Evolutionary conservation across 2,329 filamentous ascomycete genomes (phyloP).

Genomic region (Pochonia chlamydosporia): DNA sequence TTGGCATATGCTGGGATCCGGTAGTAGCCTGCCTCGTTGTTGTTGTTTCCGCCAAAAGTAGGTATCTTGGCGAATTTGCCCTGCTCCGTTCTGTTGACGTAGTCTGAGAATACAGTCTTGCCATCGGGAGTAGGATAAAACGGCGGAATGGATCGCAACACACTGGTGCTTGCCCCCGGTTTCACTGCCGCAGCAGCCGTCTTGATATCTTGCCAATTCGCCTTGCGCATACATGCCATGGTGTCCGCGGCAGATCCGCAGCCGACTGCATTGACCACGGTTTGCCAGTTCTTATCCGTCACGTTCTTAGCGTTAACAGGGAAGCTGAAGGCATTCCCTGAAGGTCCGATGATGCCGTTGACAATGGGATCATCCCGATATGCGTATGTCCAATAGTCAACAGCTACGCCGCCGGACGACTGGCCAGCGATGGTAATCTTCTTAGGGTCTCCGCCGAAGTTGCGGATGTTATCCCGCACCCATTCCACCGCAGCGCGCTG

Average conservation of each 20-base stretch:
- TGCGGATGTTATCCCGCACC: conserved; percentile 24
- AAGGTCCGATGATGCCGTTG: conserved; percentile 38
- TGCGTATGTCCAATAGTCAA: conserved; percentile 44
- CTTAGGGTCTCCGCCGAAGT: conserved; percentile 21
- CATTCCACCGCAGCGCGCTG: conserved; percentile 25
- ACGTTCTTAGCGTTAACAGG: conserved; percentile 28
- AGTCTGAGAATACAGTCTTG: conserved; percentile 35
- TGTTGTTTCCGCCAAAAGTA: conserved; percentile 34
- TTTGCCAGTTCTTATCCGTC: conserved; percentile 35
- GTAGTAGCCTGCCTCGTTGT: conserved; percentile 44
- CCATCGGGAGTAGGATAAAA: conserved; percentile 38
- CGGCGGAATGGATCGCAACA: conserved; percentile 28
- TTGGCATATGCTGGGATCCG: conserved; percentile 34
- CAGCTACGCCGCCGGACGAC: conserved; percentile 28
- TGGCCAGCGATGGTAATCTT: conserved; percentile 29
- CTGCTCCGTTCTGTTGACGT: conserved; percentile 22
- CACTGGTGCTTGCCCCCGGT: conserved; percentile 24
- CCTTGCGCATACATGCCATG: conserved; percentile 32
- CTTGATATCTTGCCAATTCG: conserved; percentile 28
- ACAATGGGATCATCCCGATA: conserved; percentile 43
- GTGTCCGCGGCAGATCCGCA: conserved; percentile 25
- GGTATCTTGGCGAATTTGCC: conserved; percentile 35
- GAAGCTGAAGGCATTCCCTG: conserved; percentile 41
- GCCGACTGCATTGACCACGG: conserved; percentile 31
- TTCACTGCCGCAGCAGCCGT: conserved; percentile 29